Conservation (phyloP, 495 filamentous ascomycete species). For the Filosporella fistucella region DNA sequence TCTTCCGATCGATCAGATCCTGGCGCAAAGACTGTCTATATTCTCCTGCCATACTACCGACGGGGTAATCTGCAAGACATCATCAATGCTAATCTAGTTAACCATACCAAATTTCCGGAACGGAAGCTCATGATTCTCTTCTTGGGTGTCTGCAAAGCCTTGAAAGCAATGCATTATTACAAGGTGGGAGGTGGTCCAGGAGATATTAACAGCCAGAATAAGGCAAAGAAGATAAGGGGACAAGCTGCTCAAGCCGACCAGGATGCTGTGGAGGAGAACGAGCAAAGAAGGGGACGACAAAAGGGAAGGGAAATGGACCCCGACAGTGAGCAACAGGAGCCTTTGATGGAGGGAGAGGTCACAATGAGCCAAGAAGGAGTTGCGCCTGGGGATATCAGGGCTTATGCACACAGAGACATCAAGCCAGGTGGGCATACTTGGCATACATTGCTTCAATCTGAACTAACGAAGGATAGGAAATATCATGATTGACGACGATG, state of each 20-base stretch:
- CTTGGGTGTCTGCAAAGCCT: slow-evolving; percentile 81
- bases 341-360: slow-evolving; percentile 82
- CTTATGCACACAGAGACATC: slow-evolving; percentile 95
- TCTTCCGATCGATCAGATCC: slow-evolving; percentile 53
- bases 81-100: slow-evolving; percentile 97
- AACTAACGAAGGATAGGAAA: no score
- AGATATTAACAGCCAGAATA: slow-evolving; percentile 43
- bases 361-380: slow-evolving; percentile 66
- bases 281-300: slow-evolving; percentile 37
- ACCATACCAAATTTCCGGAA: slow-evolving; percentile 90
- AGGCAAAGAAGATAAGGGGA: slow-evolving; percentile 53
- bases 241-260: slow-evolving; percentile 58
- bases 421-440: slow-evolving; percentile 78
- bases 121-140: slow-evolving; percentile 84
- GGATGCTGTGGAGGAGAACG: slow-evolving; percentile 50
- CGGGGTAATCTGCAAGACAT: slow-evolving; percentile 94
- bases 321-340: slow-evolving; percentile 69
- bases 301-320: slow-evolving; percentile 49
- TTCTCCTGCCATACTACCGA: slow-evolving; percentile 90
- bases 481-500: slow-evolving; percentile 92
- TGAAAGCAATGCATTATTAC: slow-evolving; percentile 90
- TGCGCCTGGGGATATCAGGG: slow-evolving; percentile 63
- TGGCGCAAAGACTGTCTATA: slow-evolving; percentile 89
- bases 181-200: slow-evolving; percentile 54
- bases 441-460: no score